Base-by-base conservation (phyloP, 371 early-diverging fungal species). In the Conidiobolus incongruus region DNA sequence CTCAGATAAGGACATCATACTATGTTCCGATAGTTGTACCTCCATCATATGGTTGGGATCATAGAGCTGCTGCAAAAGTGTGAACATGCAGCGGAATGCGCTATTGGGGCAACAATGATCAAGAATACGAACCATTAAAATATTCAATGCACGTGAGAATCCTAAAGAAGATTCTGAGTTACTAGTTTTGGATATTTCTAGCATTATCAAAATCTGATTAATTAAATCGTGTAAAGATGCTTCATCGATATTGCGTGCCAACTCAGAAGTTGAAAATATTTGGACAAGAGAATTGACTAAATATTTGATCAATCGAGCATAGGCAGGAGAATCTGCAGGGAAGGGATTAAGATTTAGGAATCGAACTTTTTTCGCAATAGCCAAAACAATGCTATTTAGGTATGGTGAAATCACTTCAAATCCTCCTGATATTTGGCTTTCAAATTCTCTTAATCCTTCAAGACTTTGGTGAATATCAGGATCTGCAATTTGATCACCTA, bases 371-470 rank as follows among this genome's bases (percentile, higher is more conserved):
- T 81, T 55, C 0, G 85, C 72, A 11, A 88, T 65, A 0, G 88
- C 78, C 34, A 66, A 67, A 11, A 87, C 62, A 13, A 88, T 55
- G 12, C 65, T 59, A 44, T 78, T 66, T 2, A 82, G 56, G 48
- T 80, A 68, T 8, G 66, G 65, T 4, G 68, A 46, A 21, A 86
- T 61, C 4, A 54, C 36, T 13, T 70, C 68, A 6, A 70, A 53
- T 6, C 61, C 48, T 20, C 59, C 55, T n/a, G 59, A 56, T 5
- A 88, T 53, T 0, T 72, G 52, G 28, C 63, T 65, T 31, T 83
- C 81, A 13, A 92, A 51, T 31, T 80, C 71, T 52, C 85, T 84
- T 11, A 92, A 52, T 1, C 84, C 90, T 31, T 79, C 76, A 38
- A 81, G 72, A 21, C 78, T 71, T 28, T 73, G 65, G 24, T 63